These are phyloP conservation scores for Salix caprea DNA, from an alignment of 345 rosid genomes.

Conservation along the genomic window DNA sequence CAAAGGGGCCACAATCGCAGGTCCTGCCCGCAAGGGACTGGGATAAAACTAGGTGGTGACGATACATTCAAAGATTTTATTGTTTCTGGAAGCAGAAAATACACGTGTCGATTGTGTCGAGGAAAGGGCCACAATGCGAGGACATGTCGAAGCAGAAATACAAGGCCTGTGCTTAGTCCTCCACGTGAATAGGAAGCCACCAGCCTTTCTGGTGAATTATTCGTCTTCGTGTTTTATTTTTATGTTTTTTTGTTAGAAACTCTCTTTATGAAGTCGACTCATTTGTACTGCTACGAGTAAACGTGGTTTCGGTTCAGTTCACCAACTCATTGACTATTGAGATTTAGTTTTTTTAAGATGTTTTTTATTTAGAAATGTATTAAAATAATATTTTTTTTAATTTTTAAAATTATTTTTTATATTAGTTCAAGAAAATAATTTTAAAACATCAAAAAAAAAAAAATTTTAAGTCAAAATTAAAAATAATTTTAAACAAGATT, in stretches of 20 bases:
- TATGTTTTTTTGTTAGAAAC: not conserved
- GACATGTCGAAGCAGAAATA: constrained; percentile 42
- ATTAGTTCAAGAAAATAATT: no score
- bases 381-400: no score
- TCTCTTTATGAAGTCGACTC: no score
- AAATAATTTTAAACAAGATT: no score
- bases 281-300: no score
- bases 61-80: not conserved
- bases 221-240: not conserved
- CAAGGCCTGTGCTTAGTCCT: not conserved
- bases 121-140: constrained; percentile 48
- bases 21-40: constrained; percentile 43
- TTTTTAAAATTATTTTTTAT: no score
- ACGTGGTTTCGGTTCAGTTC: no score
- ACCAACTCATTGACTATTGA: no score
- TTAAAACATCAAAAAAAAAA: no score
- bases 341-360: no score
- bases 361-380: no score
- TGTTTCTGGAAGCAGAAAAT: constrained; percentile 21
- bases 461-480: no score
- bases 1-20: constrained; percentile 70
- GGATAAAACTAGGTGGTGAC: constrained; percentile 9
- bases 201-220: not conserved
- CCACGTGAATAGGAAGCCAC: not conserved
- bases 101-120: constrained; percentile 48